These are phyloP conservation scores for Magnaporthiopsis incrustans DNA, from an alignment of 2,329 filamentous ascomycete species.

Conservation along the genomic window DNA sequence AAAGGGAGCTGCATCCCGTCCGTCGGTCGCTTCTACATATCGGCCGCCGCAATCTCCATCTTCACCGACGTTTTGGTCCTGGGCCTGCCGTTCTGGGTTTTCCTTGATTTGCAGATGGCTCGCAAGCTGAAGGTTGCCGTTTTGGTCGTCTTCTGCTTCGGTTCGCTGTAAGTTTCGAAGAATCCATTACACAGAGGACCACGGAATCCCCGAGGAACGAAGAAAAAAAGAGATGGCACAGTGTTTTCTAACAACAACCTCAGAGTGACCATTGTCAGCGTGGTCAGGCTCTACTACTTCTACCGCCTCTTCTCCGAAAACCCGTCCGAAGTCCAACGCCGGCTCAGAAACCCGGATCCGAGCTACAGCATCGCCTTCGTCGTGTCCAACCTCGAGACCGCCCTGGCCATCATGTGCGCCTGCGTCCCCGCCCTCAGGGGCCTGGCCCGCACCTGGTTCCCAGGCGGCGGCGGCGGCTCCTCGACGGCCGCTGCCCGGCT, in stretches of 20 bases:
- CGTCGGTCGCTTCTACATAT: slow-evolving; percentile 1
- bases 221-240: too few relatives aligned
- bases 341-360: slow-evolving; percentile 16
- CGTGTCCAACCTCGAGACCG: slow-evolving; percentile 26
- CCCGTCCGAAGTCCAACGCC: slow-evolving; percentile 8
- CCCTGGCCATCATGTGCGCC: slow-evolving; percentile 30
- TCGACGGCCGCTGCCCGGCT: not conserved
- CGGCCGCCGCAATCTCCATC: slow-evolving; percentile 18
- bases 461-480: slow-evolving; percentile 6
- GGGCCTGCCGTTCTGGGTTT: slow-evolving; percentile 27
- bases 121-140: slow-evolving; percentile 25
- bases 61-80: slow-evolving; percentile 32
- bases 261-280: slow-evolving; percentile 21
- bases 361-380: slow-evolving; percentile 23
- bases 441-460: slow-evolving; percentile 22
- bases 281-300: slow-evolving; percentile 19
- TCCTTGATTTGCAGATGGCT: slow-evolving; percentile 24
- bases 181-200: not conserved
- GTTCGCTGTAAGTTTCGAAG: slow-evolving; percentile 17
- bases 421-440: slow-evolving; percentile 30
- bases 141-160: slow-evolving; percentile 25
- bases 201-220: not conserved
- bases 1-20: not conserved
- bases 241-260: slow-evolving; percentile 8
- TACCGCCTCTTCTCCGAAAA: slow-evolving; percentile 12